Percentiles rank a stretch among this genome's conserved stretches.
These are phyloP conservation scores for Vanrija sp. DNA, from an alignment of 1,284 basidiomycete species.

Conservation along the genomic window DNA sequence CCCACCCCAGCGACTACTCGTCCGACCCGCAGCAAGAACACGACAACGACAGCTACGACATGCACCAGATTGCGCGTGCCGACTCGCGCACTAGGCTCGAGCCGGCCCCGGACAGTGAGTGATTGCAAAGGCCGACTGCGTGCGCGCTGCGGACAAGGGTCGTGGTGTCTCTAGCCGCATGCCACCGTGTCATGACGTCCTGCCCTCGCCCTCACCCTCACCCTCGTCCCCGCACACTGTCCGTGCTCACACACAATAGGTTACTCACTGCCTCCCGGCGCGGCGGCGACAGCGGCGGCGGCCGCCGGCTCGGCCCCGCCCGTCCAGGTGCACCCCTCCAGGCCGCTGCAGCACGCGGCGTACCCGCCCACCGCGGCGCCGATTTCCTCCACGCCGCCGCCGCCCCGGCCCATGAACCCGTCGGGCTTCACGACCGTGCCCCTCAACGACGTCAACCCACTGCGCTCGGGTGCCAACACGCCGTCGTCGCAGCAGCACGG, in stretches of 20 bases:
- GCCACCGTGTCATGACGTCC: no score
- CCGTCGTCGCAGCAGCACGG: not conserved
- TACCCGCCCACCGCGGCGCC: not conserved
- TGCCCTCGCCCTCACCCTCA: no score
- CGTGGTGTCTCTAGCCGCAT: no score
- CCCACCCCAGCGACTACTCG: not conserved
- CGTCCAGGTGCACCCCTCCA: not conserved
- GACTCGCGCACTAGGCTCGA: not conserved
- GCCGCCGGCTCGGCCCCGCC: no score
- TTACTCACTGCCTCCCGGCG: constrained; percentile 1
- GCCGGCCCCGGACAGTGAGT: not conserved
- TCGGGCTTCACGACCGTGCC: constrained; percentile 7
- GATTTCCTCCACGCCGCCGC: not conserved
- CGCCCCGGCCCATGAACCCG: not conserved
- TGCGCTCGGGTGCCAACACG: not conserved
- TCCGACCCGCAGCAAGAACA: not conserved
- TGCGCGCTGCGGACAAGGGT: no score
- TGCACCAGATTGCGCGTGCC: not conserved
- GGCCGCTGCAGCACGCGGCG: not conserved
- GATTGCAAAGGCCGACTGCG: no score
- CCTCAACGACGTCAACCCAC: constrained; percentile 3
- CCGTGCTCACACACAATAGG: not conserved
- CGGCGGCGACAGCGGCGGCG: not conserved
- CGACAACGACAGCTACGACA: constrained; percentile 22
- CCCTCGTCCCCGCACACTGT: no score